A percentile compares a stretch with the other conserved stretches of the same genome.
phyloP scores from a whole-genome alignment of 1,284 basidiomycete species.

The Cystobasidium slooffiae region DNA sequence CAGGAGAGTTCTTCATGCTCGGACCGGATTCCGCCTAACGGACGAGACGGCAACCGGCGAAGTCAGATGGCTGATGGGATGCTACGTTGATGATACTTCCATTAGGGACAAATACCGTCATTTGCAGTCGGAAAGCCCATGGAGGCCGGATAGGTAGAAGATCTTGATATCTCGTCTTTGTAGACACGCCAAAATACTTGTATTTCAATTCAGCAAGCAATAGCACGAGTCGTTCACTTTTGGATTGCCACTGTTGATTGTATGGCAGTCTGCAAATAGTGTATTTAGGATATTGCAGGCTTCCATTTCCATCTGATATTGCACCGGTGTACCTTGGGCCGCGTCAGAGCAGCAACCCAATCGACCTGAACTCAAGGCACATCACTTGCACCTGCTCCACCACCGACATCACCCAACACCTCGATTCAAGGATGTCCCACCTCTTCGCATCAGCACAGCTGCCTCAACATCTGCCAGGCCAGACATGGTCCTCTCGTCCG shows the following conservation, averaged over 20 bases:
- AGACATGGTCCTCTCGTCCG: constrained; percentile 38
- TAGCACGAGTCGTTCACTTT: neutral
- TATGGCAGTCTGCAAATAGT: no score
- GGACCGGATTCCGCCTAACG: constrained; percentile 70
- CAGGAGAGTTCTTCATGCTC: constrained; percentile 83
- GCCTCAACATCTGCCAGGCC: constrained; percentile 35
- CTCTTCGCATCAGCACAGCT: constrained; percentile 13
- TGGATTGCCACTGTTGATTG: no score
- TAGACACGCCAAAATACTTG: neutral
- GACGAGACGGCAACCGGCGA: constrained; percentile 56
- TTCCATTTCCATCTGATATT: neutral
- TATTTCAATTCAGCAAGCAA: neutral
- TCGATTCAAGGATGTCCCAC: constrained; percentile 20
- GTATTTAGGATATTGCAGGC: no score
- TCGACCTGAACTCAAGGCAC: neutral
- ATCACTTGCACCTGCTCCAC: neutral
- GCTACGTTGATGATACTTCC: constrained; percentile 36
- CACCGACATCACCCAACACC: neutral
- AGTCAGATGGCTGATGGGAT: constrained; percentile 38
- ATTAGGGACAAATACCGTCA: constrained; percentile 27
- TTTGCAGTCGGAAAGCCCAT: constrained; percentile 14
- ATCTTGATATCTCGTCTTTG: neutral
- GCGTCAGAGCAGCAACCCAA: constrained; percentile 19
- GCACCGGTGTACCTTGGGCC: neutral
- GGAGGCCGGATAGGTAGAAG: constrained; percentile 11